A percentile compares a stretch with the other conserved stretches of the same genome.
Conservation (phyloP, 2,329 filamentous ascomycete genomes). For the Neonectria neomacrospora region DNA sequence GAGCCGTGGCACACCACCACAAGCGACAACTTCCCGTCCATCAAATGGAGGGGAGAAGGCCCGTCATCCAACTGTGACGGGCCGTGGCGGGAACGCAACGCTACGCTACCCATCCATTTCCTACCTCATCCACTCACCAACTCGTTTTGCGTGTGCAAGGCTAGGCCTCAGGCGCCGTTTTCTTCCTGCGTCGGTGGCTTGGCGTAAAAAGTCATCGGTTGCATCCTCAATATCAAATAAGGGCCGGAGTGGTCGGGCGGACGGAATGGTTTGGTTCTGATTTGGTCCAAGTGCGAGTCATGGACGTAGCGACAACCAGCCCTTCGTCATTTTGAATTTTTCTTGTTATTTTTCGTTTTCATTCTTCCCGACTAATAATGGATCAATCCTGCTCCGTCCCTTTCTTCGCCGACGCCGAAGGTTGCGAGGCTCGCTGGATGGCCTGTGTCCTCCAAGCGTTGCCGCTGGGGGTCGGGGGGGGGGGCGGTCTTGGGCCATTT, state of each 20-base stretch:
- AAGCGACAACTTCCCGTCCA: slow-evolving; percentile 2
- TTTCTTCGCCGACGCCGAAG: slow-evolving; percentile 42
- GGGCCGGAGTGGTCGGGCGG: neutral
- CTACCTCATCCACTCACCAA: neutral
- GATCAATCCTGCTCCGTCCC: slow-evolving; percentile 30
- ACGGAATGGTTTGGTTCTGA: neutral
- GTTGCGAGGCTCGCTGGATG: slow-evolving; percentile 40
- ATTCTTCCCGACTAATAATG: slow-evolving; percentile 15
- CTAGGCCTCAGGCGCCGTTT: too few relatives aligned
- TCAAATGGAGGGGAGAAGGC: slow-evolving; percentile 18
- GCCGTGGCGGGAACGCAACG: slow-evolving; percentile 21
- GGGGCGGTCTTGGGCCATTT: slow-evolving; percentile 18
- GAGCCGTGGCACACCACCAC: slow-evolving; percentile 17
- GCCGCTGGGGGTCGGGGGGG: slow-evolving; percentile 23
- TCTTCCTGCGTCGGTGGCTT: too few relatives aligned
- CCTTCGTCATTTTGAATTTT: slow-evolving; percentile 1
- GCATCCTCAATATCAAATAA: neutral
- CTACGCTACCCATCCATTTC: slow-evolving; percentile 5
- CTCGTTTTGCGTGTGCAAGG: neutral
- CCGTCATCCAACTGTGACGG: slow-evolving; percentile 25
- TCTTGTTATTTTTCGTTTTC: slow-evolving; percentile 1
- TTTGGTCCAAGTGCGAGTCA: slow-evolving; percentile 15
- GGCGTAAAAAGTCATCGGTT: neutral
- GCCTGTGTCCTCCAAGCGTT: slow-evolving; percentile 41
- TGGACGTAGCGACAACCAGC: slow-evolving; percentile 11